Percentiles rank a stretch among this genome's conserved stretches.
Conservation (phyloP, 768 basidiomycete species). For the Dentipellis fragilis region DNA sequence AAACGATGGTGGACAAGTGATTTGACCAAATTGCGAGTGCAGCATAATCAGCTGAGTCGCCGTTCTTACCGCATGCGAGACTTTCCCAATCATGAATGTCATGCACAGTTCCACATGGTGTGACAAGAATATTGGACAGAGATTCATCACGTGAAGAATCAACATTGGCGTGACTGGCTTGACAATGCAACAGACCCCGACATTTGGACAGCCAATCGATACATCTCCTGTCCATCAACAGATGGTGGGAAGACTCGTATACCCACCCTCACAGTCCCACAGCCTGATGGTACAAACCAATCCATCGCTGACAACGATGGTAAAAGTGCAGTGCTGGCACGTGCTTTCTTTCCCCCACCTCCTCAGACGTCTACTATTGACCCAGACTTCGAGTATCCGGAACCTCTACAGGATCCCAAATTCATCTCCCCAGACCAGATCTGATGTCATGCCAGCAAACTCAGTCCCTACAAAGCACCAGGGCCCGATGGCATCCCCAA, state of each 20-base stretch:
- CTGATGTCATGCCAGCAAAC: slow-evolving; percentile 12
- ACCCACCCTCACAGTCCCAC: slow-evolving; percentile 6
- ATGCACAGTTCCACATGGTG: not conserved
- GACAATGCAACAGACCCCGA: slow-evolving; percentile 5
- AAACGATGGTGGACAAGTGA: slow-evolving; percentile 6
- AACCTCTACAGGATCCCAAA: not conserved
- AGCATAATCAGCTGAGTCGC: not conserved
- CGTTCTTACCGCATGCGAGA: not conserved
- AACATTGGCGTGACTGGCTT: slow-evolving; percentile 18
- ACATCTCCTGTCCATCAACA: not conserved
- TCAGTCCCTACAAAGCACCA: slow-evolving; percentile 26
- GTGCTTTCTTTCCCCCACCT: slow-evolving; percentile 21
- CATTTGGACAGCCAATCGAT: slow-evolving; percentile 15
- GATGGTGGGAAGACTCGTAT: slow-evolving; percentile 13
- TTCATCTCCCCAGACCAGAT: slow-evolving; percentile 21
- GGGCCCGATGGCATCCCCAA: slow-evolving; percentile 23
- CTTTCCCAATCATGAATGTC: not conserved
- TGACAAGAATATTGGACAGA: slow-evolving; percentile 6
- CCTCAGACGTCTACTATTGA: not conserved
- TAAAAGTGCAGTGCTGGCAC: slow-evolving; percentile 12
- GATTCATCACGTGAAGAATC: slow-evolving; percentile 14
- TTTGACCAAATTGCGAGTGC: not conserved
- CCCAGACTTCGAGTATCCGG: slow-evolving; percentile 17
- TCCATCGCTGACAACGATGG: slow-evolving; percentile 2
- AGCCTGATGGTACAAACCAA: not conserved